Base-by-base conservation (phyloP, 345 rosid species). In the Citrus maxima region DNA sequence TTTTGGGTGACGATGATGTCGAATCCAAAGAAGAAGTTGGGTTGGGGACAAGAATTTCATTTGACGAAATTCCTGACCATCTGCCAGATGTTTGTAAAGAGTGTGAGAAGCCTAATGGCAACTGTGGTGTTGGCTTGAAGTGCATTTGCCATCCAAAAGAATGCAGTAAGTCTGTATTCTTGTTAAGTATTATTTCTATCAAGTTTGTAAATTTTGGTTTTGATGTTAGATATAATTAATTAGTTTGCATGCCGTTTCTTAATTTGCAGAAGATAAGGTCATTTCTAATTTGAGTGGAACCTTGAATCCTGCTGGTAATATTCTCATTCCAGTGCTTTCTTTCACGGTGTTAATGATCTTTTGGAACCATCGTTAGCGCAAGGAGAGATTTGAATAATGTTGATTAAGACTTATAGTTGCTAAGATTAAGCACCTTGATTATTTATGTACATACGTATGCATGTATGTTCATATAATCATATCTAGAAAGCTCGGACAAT, bases 81-180 rank as follows among this genome's bases (percentile, higher is more conserved):
- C 80, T 77, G n/a, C 95, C 95, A 0, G 86, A 89, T 75, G 16
- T 91, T 5, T 93, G 97, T 75, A 77, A 74, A 13, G 84, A 85
- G 58, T 93, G 95, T 72, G 63, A 83, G 25, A 92, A 82, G 87
- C 86, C 92, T 22, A 81, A 84, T 38, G 97, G 95, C 37, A 89
- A 84, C 60, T 91, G 97, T 65, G 93, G 93, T 13, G 86, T 81
- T 77, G 97, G 89, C 76, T 73, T 87, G 64, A 86, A 74, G 77
- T 93, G 97, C 82, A 74, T 91, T 9, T 93, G 97, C 79, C 93
- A 93, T 70, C 85, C 93, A 32, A 80, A 83, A 77, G 78, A 91
- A 64, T 91, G 95, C 78, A 91, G 95, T 91, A 82, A 91, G 92
- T 80, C 0, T 12, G 10, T 16, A 22, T 54, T 51, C 22, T 51